These are phyloP conservation scores for Solanum clarkiae DNA, from an alignment of 257 asterid species.

Conservation along the genomic window DNA sequence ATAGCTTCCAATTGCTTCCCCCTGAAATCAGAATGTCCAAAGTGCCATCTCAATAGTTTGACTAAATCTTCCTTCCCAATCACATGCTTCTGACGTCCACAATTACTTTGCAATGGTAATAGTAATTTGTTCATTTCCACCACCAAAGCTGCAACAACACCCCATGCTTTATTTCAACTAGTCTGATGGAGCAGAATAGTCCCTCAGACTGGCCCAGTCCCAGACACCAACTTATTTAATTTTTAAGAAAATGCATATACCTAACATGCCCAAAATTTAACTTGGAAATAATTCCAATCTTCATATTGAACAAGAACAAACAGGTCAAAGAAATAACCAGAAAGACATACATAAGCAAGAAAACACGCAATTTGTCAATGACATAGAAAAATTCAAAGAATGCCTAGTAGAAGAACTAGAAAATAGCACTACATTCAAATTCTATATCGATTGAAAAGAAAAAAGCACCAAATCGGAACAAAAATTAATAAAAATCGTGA, in stretches of 20 bases:
- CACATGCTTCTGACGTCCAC: slow-evolving; percentile 41
- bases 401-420: background rate
- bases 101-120: slow-evolving; percentile 49
- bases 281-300: background rate
- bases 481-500: background rate
- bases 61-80: slow-evolving; percentile 70
- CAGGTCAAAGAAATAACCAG: background rate
- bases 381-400: background rate
- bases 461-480: background rate
- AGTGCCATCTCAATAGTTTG: slow-evolving; percentile 94
- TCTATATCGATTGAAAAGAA: background rate
- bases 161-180: background rate
- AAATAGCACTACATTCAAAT: background rate
- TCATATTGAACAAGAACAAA: background rate
- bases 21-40: slow-evolving; percentile 75
- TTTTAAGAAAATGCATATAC: background rate
- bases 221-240: background rate
- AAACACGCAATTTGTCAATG: background rate
- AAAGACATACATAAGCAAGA: background rate
- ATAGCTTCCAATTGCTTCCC: slow-evolving; percentile 93
- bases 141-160: background rate
- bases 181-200: background rate
- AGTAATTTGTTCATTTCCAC: slow-evolving; percentile 56
- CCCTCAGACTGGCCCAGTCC: background rate
- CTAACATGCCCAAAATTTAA: background rate